Evolutionary conservation across 1,284 basidiomycete genomes (phyloP).

Genomic region (Leucoagaricus sp.): DNA sequence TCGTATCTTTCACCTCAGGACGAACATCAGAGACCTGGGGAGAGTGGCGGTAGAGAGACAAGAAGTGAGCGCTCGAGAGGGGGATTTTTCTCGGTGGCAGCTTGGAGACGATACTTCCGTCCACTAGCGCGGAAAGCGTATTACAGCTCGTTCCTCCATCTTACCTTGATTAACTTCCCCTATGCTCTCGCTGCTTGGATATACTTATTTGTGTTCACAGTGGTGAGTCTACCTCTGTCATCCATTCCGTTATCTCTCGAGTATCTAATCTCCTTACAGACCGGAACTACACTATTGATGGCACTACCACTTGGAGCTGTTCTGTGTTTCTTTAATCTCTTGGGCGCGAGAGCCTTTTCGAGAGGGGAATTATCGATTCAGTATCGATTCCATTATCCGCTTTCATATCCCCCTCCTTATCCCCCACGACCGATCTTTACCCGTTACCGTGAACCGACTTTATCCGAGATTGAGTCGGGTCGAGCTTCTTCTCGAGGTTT

Average conservation of each 20-base stretch:
- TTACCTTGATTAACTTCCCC: conserved; percentile 73
- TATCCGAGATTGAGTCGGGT: conserved; percentile 53
- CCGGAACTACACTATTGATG: conserved; percentile 74
- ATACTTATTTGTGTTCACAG: conserved; percentile 74
- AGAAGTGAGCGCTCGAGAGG: conserved; percentile 18
- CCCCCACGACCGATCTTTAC: conserved; percentile 71
- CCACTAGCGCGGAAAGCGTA: conserved; percentile 57
- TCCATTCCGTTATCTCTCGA: neutral
- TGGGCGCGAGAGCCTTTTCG: conserved; percentile 69
- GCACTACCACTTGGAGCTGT: conserved; percentile 75
- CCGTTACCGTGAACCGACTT: conserved; percentile 49
- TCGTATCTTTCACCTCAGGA: conserved; percentile 5
- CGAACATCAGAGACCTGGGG: neutral
- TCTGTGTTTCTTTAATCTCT: conserved; percentile 72
- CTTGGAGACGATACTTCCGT: conserved; percentile 60
- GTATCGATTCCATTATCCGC: conserved; percentile 65
- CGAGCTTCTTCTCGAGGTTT: conserved; percentile 26
- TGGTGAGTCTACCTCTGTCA: conserved; percentile 47
- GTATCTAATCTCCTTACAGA: conserved; percentile 37
- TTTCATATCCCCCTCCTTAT: conserved; percentile 56
- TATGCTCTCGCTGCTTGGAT: conserved; percentile 72
- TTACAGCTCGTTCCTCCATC: conserved; percentile 64
- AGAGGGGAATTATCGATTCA: conserved; percentile 74
- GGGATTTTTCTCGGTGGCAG: conserved; percentile 32
- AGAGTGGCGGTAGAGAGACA: neutral